Conservation (phyloP, 208 protist species). For the Trypanosoma congolense region DNA sequence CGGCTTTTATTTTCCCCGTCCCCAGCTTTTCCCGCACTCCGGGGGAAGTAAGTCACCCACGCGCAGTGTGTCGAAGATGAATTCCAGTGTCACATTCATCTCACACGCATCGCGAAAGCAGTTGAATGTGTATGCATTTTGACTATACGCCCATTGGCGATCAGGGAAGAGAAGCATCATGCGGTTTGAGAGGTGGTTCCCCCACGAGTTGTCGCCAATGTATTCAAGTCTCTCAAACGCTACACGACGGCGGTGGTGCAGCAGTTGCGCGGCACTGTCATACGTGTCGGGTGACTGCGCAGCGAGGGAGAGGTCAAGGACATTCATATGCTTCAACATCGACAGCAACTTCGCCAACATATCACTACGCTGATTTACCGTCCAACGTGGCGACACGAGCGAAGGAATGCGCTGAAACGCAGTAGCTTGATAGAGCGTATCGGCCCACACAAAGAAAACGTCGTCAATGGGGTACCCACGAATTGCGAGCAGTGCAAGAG, state of each 20-base stretch:
- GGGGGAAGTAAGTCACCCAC: constrained; percentile 35
- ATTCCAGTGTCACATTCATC: constrained; percentile 81
- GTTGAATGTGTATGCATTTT: constrained; percentile 54
- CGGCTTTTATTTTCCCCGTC: constrained; percentile 73
- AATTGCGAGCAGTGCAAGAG: constrained; percentile 44
- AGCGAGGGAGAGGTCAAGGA: constrained; percentile 58
- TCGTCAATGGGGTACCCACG: constrained; percentile 77
- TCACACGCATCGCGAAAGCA: constrained; percentile 62
- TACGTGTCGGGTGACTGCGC: constrained; percentile 14
- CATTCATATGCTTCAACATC: constrained; percentile 31
- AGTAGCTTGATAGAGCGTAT: constrained; percentile 41
- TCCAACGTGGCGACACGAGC: constrained; percentile 35
- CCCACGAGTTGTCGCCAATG: constrained; percentile 81
- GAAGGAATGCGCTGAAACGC: constrained; percentile 45
- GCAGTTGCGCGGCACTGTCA: constrained; percentile 12
- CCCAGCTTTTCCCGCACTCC: constrained; percentile 25
- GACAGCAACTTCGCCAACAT: constrained; percentile 32
- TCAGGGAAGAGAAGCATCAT: constrained; percentile 75
- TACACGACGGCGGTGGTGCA: constrained; percentile 52
- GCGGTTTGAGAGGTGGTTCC: constrained; percentile 49
- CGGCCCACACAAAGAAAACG: constrained; percentile 56
- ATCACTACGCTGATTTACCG: constrained; percentile 46
- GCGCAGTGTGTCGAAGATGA: constrained; percentile 72
- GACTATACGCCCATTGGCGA: constrained; percentile 70
- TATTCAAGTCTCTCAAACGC: constrained; percentile 83